A percentile compares a stretch with the other conserved stretches of the same genome.
Evolutionary conservation across 78 protist genomes (phyloP).

Genomic region (slime mould (Dictyostelium discoideum)): dicty_2.7 NC_007090.3:1318001-1318500

Average conservation of each 20-base stretch:
- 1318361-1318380: background rate
- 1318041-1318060: background rate
- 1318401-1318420: background rate
- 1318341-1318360: background rate
- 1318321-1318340: background rate
- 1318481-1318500: constrained; percentile 5
- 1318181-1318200: constrained; percentile 76
- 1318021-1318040: constrained; percentile 64
- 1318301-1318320: background rate
- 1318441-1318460: constrained; percentile 1
- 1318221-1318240: background rate
- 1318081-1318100: constrained; percentile 21
- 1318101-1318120: background rate
- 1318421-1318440: background rate
- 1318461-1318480: constrained; percentile 63
- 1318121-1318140: constrained; percentile 18
- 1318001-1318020: constrained; percentile 47
- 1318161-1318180: constrained; percentile 35
- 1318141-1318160: background rate
- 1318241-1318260: background rate
- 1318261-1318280: background rate
- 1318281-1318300: background rate
- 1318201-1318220: constrained; percentile 72
- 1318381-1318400: constrained; percentile 21
- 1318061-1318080: background rate